A percentile compares a stretch with the other conserved stretches of the same genome.
These are phyloP conservation scores for Hirschfeldia incana DNA, from an alignment of 345 rosid species.

Conservation along the genomic window DNA sequence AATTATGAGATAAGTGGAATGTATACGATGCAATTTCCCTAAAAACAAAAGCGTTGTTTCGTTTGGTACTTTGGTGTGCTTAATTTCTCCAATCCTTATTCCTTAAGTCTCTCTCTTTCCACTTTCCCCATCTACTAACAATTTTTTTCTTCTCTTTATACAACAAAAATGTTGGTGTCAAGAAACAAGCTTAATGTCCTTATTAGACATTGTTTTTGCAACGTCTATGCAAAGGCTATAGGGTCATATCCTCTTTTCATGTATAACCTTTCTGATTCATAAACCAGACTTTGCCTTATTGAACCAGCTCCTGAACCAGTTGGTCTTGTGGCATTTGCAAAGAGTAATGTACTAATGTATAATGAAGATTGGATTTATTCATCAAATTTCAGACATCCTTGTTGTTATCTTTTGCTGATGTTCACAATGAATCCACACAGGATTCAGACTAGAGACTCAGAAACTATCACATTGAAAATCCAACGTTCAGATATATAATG, in stretches of 20 bases:
- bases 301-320: not conserved
- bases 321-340: not conserved
- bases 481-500: too few species aligned
- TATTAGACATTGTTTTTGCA: not conserved
- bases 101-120: conserved; percentile 1
- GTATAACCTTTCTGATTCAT: not conserved
- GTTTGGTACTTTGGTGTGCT: conserved; percentile 27
- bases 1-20: too few species aligned
- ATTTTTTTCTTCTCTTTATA: not conserved
- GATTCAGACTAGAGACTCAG: too few species aligned
- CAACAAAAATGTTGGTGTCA: not conserved
- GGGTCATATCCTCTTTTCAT: not conserved
- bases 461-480: too few species aligned
- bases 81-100: not conserved
- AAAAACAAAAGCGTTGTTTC: conserved; percentile 33
- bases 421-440: not conserved
- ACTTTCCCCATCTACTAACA: not conserved
- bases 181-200: conserved; percentile 16
- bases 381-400: not conserved
- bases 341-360: not conserved
- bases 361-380: not conserved
- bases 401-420: not conserved
- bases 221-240: not conserved
- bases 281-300: not conserved
- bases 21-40: too few species aligned